Evolutionary conservation across 352 stramenopile species (phyloP).

Genomic region (Plasmopara muralis): DNA sequence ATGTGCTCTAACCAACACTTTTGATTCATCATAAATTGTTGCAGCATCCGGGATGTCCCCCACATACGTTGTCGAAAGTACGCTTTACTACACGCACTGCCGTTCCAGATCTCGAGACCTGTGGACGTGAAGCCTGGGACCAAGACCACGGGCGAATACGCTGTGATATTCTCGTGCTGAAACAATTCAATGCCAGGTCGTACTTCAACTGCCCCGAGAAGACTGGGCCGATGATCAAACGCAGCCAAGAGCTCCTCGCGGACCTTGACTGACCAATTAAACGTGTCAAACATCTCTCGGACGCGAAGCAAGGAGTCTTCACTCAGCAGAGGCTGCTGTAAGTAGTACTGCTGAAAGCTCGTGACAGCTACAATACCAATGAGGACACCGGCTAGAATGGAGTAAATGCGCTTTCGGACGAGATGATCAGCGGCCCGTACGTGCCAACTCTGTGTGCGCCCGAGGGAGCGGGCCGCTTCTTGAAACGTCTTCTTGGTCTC

Average conservation of each 20-base stretch:
- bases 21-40: constrained; percentile 85
- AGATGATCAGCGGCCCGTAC: constrained; percentile 43
- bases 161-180: constrained; percentile 41
- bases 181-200: constrained; percentile 46
- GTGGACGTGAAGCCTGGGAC: constrained; percentile 92
- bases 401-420: constrained; percentile 61
- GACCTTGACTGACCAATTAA: constrained; percentile 64
- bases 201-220: constrained; percentile 26
- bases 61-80: constrained; percentile 93
- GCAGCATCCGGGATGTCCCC: constrained; percentile 84
- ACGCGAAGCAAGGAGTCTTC: constrained; percentile 43
- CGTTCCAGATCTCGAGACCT: constrained; percentile 92
- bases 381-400: constrained; percentile 47
- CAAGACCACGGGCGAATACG: constrained; percentile 81
- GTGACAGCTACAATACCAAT: constrained; percentile 52
- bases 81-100: constrained; percentile 73
- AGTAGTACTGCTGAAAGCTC: constrained; percentile 39
- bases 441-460: constrained; percentile 54
- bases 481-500: constrained; percentile 19
- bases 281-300: constrained; percentile 50
- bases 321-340: constrained; percentile 42
- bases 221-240: constrained; percentile 51
- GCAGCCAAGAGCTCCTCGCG: constrained; percentile 54
- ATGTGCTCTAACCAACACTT: constrained; percentile 92
- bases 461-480: constrained; percentile 19